phyloP scores from a whole-genome alignment of 805 yeast species.

The Nakazawaea ernobii region DNA sequence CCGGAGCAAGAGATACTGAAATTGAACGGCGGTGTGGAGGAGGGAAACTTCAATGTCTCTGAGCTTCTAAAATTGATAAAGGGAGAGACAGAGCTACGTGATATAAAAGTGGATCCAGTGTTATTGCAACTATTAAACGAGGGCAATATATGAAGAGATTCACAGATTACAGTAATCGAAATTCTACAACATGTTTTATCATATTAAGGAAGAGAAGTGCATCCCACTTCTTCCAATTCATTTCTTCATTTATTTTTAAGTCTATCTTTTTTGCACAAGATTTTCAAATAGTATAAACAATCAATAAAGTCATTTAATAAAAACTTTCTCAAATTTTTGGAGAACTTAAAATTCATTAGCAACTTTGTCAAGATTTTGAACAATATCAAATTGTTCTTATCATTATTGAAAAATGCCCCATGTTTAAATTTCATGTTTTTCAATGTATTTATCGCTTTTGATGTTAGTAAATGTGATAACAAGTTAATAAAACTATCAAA shows the following conservation, averaged over 20 bases:
- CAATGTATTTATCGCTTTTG: conserved; percentile 30
- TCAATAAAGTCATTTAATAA: conserved; percentile 57
- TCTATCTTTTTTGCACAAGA: conserved; percentile 40
- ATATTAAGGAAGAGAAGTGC: too few species aligned
- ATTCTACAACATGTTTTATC: too few species aligned
- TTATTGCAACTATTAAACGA: neutral
- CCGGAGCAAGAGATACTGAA: neutral
- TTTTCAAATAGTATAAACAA: conserved; percentile 46
- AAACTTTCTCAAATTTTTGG: conserved; percentile 57
- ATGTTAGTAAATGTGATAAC: conserved; percentile 18
- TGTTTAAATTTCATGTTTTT: conserved; percentile 43
- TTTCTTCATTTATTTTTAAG: conserved; percentile 15
- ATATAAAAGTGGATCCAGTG: neutral
- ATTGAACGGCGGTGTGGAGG: neutral
- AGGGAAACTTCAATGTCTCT: neutral
- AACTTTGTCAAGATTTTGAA: conserved; percentile 46
- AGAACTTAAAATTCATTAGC: conserved; percentile 54
- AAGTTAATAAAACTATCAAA: conserved; percentile 23
- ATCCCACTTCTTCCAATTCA: neutral
- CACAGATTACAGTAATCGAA: too few species aligned
- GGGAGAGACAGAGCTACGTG: neutral
- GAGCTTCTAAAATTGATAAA: neutral
- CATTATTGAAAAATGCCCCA: conserved; percentile 5
- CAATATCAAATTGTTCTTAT: conserved; percentile 32
- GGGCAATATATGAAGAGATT: too few species aligned